Base-by-base conservation (phyloP, 139 green algal species). In the Axilococcus clingmanii region DNA sequence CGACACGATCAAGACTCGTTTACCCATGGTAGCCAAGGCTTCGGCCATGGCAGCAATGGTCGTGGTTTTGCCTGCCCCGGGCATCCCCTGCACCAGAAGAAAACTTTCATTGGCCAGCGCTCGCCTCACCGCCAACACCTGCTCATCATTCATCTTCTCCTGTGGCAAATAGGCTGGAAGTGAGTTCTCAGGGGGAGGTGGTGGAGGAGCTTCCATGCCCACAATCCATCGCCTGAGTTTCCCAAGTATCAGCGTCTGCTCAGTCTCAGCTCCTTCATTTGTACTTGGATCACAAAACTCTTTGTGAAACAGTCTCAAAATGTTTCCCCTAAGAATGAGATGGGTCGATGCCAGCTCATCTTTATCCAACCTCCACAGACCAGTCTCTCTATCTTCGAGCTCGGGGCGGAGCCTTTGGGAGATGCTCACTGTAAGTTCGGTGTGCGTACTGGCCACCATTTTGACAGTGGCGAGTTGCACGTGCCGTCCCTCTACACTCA, bases 81-180 rank as follows among this genome's bases (percentile, higher is more conserved):
- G 88, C 77, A 93, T 91, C 49, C 89, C 89, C 38, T 94, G 72
- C 9, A 97, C 52, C 31, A 96, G 55, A 3, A 63, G 52, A 48
- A 96, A 97, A 61, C 95, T 84, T 24, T 49, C 42, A 22, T 57
- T 50, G 24, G 8, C 24, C 55, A 89, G 51, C 42, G 83, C 71
- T 3, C 66, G 44, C n/a, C 33, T 20, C 42, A 91, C 78, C 1
- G 76, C 81, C 20, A 35, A 52, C 22, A 51, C 40, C 78, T 94
- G 85, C 27, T 88, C 77, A 16, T 40, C 22, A 55, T 90, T 94
- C 48, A 94, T 40, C 11, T n/a, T 12, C 17, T 54, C 30, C 12
- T 36, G 4, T 12, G 33, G 12, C 20, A 40, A 36, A 33, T 28
- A 44, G 6, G 49, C 19, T 5, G 31, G 41, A 28, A 36, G 22